These are phyloP conservation scores for Kodamaea lidongshanica DNA, from an alignment of 805 yeast genomes.

Conservation along the genomic window DNA sequence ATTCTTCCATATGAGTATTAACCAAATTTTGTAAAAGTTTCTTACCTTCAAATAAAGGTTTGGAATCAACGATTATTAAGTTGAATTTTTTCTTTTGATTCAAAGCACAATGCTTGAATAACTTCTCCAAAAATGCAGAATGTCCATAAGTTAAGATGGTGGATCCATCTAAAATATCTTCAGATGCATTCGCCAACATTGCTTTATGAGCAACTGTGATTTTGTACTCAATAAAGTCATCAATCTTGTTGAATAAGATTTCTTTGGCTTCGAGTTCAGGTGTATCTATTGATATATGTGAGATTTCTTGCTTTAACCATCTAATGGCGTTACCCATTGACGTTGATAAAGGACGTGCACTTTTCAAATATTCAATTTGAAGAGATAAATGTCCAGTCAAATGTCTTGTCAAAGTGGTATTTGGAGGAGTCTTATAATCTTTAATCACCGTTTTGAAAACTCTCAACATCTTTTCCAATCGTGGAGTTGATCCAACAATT, in stretches of 20 bases:
- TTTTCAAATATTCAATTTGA: constrained; percentile 87
- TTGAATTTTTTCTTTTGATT: constrained; percentile 61
- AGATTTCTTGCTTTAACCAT: constrained; percentile 92
- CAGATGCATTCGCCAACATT: constrained; percentile 73
- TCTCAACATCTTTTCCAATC: constrained; percentile 78
- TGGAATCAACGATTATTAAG: constrained; percentile 83
- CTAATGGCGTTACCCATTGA: constrained; percentile 98
- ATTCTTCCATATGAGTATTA: constrained; percentile 25
- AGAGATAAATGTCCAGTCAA: constrained; percentile 81
- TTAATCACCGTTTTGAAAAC: constrained; percentile 75
- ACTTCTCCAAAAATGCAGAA: constrained; percentile 72
- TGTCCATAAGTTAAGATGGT: constrained; percentile 85
- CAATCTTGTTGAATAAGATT: constrained; percentile 60
- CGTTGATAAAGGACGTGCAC: constrained; percentile 85
- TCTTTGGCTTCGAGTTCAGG: constrained; percentile 63
- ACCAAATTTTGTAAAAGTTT: constrained; percentile 62
- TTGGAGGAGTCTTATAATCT: constrained; percentile 80
- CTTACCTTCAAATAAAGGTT: constrained; percentile 93
- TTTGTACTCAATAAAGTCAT: constrained; percentile 76
- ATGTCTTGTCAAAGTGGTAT: constrained; percentile 80
- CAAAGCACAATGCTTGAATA: constrained; percentile 61
- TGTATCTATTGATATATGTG: constrained; percentile 70
- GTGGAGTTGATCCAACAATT: constrained; percentile 82
- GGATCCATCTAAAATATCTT: constrained; percentile 68
- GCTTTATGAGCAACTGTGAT: constrained; percentile 77